These are phyloP conservation scores for Vicia villosa DNA, from an alignment of 306 rosid species.

Conservation along the genomic window DNA sequence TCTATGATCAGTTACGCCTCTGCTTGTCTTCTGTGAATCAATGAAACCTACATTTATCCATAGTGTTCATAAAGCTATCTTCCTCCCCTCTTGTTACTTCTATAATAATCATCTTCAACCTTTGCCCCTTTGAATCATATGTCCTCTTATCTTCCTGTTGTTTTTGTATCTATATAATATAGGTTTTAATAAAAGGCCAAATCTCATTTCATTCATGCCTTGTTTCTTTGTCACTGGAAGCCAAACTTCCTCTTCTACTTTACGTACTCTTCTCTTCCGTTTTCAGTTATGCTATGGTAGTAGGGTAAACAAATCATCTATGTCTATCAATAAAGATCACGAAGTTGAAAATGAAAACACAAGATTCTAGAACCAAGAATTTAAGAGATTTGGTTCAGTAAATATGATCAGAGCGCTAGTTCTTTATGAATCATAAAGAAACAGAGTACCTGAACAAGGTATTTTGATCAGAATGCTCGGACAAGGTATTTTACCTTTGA, in stretches of 20 bases:
- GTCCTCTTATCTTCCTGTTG: conserved; percentile 21
- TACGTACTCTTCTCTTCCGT: neutral
- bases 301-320: neutral
- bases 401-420: conserved; percentile 21
- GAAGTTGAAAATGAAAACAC: conserved; percentile 3
- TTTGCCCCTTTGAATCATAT: conserved; percentile 31
- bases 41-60: conserved; percentile 29
- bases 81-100: conserved; percentile 24
- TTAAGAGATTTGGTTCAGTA: conserved; percentile 5
- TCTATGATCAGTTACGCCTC: conserved; percentile 27
- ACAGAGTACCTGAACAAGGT: conserved; percentile 1
- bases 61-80: conserved; percentile 32
- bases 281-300: neutral
- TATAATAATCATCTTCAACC: conserved; percentile 22
- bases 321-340: neutral
- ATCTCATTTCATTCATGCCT: conserved; percentile 24
- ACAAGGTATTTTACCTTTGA: conserved; percentile 2
- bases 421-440: conserved; percentile 27
- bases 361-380: conserved; percentile 28
- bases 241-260: conserved; percentile 18
- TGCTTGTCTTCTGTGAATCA: conserved; percentile 2
- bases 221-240: conserved; percentile 24
- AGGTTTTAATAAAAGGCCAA: conserved; percentile 37
- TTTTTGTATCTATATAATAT: conserved; percentile 31
- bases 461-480: neutral